Conservation (phyloP, 768 basidiomycete genomes). For the Tephrocybe sp. region DNA sequence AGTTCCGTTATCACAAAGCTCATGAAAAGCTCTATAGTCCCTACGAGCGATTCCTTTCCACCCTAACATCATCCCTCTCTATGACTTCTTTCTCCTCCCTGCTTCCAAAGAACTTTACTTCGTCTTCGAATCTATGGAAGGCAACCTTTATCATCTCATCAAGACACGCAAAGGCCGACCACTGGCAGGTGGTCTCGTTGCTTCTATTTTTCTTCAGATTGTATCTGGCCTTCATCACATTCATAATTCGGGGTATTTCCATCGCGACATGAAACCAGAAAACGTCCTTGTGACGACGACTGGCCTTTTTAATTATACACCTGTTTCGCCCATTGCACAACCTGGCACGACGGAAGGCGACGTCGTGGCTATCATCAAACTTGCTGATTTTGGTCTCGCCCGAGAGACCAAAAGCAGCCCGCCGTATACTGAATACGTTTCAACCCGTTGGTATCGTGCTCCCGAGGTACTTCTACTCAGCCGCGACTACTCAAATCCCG, state of each 20-base stretch:
- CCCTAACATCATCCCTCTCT: constrained; percentile 96
- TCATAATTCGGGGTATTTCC: constrained; percentile 91
- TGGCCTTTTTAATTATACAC: constrained; percentile 87
- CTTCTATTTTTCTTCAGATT: constrained; percentile 92
- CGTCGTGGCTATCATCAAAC: constrained; percentile 94
- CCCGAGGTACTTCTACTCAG: constrained; percentile 93
- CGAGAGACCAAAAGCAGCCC: constrained; percentile 83
- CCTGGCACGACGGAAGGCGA: constrained; percentile 74
- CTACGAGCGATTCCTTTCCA: constrained; percentile 92
- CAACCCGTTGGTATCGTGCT: constrained; percentile 99
- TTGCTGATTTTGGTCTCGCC: constrained; percentile 97
- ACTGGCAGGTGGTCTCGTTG: constrained; percentile 94
- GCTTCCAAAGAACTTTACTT: constrained; percentile 96
- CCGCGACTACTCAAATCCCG: constrained; percentile 92
- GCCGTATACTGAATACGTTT: constrained; percentile 98
- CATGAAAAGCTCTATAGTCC: constrained; percentile 54
- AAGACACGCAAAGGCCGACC: constrained; percentile 93
- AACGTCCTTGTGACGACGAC: constrained; percentile 98
- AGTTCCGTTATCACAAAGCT: constrained; percentile 10
- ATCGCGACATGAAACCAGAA: constrained; percentile 99
- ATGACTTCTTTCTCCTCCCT: constrained; percentile 98
- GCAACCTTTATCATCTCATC: constrained; percentile 98
- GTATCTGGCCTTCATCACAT: constrained; percentile 90
- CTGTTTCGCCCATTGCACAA: constrained; percentile 67
- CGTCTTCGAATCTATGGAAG: constrained; percentile 99